Conservation (phyloP, 1,284 basidiomycete species). For the Sparassis latifolia region DNA sequence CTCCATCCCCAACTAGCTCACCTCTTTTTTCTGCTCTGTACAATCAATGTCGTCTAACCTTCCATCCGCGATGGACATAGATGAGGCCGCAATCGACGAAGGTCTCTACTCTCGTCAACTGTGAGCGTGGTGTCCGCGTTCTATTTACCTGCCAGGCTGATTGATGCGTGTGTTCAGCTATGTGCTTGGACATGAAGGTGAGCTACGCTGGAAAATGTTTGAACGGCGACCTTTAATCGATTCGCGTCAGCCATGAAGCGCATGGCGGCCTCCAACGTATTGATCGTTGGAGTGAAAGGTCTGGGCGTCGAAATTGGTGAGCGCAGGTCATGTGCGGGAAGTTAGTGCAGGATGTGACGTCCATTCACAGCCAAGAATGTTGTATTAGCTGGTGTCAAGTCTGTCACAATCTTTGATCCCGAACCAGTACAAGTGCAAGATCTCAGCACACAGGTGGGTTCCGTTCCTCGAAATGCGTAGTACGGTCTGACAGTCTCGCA, state of each 20-base stretch:
- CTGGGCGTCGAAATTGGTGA: constrained; percentile 94
- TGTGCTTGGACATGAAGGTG: constrained; percentile 94
- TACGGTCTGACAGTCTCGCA: constrained; percentile 26
- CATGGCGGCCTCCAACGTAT: constrained; percentile 95
- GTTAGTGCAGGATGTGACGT: background rate
- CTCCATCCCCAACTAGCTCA: too few species aligned
- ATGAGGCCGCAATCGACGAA: constrained; percentile 83
- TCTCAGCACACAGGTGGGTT: constrained; percentile 77
- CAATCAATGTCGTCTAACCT: constrained; percentile 47
- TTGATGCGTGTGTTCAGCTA: constrained; percentile 49
- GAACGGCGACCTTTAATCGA: background rate
- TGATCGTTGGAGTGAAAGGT: constrained; percentile 91
- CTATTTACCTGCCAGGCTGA: constrained; percentile 5
- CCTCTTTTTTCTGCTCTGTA: background rate
- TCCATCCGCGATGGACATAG: constrained; percentile 69
- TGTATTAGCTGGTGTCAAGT: constrained; percentile 95
- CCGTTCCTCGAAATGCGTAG: background rate
- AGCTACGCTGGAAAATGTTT: background rate
- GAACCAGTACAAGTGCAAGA: constrained; percentile 83
- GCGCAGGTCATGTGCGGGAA: constrained; percentile 11
- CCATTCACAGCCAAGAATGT: constrained; percentile 85
- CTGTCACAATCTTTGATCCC: constrained; percentile 94
- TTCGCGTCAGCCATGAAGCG: constrained; percentile 87
- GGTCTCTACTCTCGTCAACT: constrained; percentile 94
- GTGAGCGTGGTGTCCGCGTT: constrained; percentile 42